Evolutionary conservation across 805 yeast species (phyloP).

Genomic region (Torulaspora microellipsoides): DNA sequence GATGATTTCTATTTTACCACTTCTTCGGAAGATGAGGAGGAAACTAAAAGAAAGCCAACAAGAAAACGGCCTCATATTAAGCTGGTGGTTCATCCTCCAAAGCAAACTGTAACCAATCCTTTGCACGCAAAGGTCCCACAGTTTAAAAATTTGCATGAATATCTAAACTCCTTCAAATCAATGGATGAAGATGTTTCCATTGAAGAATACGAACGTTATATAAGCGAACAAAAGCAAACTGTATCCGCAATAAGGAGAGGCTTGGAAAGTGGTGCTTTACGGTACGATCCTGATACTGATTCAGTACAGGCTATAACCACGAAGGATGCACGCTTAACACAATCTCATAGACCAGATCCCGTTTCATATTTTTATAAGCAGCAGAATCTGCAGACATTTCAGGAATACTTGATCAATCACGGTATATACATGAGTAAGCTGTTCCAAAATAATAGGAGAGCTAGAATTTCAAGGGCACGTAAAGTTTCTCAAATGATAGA

Average conservation of each 20-base stretch:
- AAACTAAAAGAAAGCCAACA: slow-evolving; percentile 13
- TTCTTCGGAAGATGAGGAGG: slow-evolving; percentile 31
- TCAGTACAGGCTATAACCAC: slow-evolving; percentile 43
- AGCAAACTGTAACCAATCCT: slow-evolving; percentile 56
- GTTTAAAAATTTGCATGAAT: slow-evolving; percentile 39
- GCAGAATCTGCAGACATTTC: slow-evolving; percentile 46
- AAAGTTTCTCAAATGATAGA: slow-evolving; percentile 80
- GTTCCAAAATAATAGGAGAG: slow-evolving; percentile 59
- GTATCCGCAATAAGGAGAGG: slow-evolving; percentile 45
- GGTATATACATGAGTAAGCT: slow-evolving; percentile 67
- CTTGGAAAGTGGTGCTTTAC: slow-evolving; percentile 40
- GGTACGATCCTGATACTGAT: slow-evolving; percentile 40
- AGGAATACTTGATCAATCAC: slow-evolving; percentile 73
- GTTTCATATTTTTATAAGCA: slow-evolving; percentile 37
- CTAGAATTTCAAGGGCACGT: slow-evolving; percentile 61
- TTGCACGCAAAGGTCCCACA: slow-evolving; percentile 48
- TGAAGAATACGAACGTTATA: slow-evolving; percentile 57
- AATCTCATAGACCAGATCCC: slow-evolving; percentile 45
- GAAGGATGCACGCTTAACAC: slow-evolving; percentile 35
- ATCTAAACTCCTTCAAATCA: slow-evolving; percentile 51
- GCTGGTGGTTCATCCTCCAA: slow-evolving; percentile 38
- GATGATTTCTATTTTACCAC: slow-evolving; percentile 30
- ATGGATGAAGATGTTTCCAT: slow-evolving; percentile 56
- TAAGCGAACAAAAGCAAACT: slow-evolving; percentile 48
- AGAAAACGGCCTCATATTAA: slow-evolving; percentile 29